phyloP scores from a whole-genome alignment of 2,329 filamentous ascomycete genomes.

The Aaosphaeria arxii region DNA sequence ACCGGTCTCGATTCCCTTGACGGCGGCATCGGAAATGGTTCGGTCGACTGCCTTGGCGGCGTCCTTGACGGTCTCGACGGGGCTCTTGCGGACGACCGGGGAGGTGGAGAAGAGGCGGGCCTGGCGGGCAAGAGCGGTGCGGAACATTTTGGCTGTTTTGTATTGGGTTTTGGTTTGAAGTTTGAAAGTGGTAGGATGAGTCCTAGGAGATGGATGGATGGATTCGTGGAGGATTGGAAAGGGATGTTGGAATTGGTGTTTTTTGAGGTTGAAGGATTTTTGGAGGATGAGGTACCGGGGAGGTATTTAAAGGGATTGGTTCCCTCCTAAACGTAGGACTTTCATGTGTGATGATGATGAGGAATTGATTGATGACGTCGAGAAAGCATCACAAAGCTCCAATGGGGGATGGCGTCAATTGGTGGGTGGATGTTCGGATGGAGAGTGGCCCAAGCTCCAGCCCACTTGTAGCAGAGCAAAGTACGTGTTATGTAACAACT shows the following conservation, averaged over 20 bases:
- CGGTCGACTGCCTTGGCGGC: constrained; percentile 57
- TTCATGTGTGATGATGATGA: no score
- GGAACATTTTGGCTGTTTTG: constrained; percentile 42
- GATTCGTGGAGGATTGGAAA: neutral
- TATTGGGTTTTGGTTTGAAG: no score
- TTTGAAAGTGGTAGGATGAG: neutral
- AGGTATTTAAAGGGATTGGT: no score
- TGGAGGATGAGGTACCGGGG: neutral
- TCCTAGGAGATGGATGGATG: neutral
- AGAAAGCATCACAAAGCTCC: neutral
- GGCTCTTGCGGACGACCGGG: constrained; percentile 47
- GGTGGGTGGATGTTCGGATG: no score
- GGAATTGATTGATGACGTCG: neutral
- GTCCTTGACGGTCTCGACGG: constrained; percentile 56
- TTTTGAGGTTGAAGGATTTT: neutral
- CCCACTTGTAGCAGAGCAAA: no score
- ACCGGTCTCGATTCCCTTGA: constrained; percentile 62
- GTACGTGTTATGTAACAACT: no score
- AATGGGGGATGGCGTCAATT: no score
- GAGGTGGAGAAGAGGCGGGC: constrained; percentile 56
- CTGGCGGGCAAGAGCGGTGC: constrained; percentile 43
- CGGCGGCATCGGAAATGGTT: constrained; percentile 52
- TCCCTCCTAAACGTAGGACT: no score
- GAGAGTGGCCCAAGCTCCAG: no score
- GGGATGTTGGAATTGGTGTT: neutral